phyloP scores from a whole-genome alignment of 306 rosid species.

The Astragalus glycyphyllos region DNA sequence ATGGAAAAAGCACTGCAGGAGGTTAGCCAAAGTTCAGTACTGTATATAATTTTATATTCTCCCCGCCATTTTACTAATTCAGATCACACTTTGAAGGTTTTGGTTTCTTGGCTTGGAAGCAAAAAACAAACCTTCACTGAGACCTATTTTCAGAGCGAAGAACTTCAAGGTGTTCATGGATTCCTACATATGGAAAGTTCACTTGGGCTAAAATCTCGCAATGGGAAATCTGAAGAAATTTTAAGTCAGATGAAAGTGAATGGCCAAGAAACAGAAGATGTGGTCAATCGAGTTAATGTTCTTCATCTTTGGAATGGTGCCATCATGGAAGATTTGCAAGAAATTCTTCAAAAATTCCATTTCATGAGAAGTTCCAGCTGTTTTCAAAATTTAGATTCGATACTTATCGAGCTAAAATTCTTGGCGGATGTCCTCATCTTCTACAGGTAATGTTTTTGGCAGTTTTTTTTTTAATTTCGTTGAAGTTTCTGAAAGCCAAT shows the following conservation, averaged over 20 bases:
- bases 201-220: conserved; percentile 48
- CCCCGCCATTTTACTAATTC: conserved; percentile 43
- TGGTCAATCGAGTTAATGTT: conserved; percentile 63
- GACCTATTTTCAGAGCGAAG: conserved; percentile 45
- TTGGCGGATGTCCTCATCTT: conserved; percentile 73
- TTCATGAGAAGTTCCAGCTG: conserved; percentile 54
- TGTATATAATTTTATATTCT: conserved; percentile 23
- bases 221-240: conserved; percentile 47
- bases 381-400: conserved; percentile 63
- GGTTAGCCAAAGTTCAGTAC: conserved; percentile 54
- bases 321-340: conserved; percentile 68
- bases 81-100: conserved; percentile 63
- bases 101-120: conserved; percentile 71
- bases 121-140: conserved; percentile 38
- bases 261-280: conserved; percentile 50
- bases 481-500: conserved; percentile 29
- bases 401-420: conserved; percentile 70
- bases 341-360: conserved; percentile 61
- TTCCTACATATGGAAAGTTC: conserved; percentile 46
- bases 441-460: conserved; percentile 63
- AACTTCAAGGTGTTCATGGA: conserved; percentile 48
- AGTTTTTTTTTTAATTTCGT: conserved; percentile 6
- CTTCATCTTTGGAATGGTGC: conserved; percentile 84
- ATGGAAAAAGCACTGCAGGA: conserved; percentile 74
- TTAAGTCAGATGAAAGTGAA: conserved; percentile 42